A percentile compares a stretch with the other conserved stretches of the same genome.
Evolutionary conservation across 192 early-diverging fungal genomes (phyloP).

Genomic region (Cetraspora pellucida): DNA sequence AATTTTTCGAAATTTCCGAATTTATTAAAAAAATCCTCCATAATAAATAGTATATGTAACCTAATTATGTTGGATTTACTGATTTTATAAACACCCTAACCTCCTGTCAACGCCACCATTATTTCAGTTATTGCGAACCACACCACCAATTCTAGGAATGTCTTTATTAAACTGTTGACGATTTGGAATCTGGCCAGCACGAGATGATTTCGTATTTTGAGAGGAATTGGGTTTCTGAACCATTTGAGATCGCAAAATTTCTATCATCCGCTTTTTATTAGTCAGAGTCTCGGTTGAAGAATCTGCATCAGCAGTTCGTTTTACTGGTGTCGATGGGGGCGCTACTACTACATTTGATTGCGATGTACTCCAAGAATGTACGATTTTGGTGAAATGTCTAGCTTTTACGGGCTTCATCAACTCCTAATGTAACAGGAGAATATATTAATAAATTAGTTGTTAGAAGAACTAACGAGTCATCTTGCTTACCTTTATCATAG

Average conservation of each 20-base stretch:
- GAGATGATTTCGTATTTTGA: not conserved
- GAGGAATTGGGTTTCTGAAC: not conserved
- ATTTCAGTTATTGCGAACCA: not conserved
- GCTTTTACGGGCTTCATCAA: conserved; percentile 13
- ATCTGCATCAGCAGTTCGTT: not conserved
- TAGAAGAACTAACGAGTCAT: not conserved
- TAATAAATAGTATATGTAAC: too few relatives aligned
- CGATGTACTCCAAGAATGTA: conserved; percentile 8
- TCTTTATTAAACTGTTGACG: not conserved
- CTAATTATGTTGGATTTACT: too few relatives aligned
- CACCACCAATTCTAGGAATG: not conserved
- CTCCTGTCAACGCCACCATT: not conserved
- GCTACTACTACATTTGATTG: not conserved
- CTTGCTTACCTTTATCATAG: conserved; percentile 25
- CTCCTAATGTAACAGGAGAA: conserved; percentile 5
- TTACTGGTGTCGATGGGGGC: not conserved
- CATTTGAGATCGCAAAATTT: not conserved
- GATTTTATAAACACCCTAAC: too few relatives aligned
- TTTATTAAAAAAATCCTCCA: too few relatives aligned
- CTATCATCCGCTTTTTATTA: not conserved
- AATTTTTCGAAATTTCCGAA: too few relatives aligned
- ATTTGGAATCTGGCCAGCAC: not conserved
- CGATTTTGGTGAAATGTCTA: conserved; percentile 8
- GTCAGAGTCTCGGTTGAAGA: not conserved
- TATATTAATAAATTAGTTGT: not conserved